Conservation (phyloP, 495 filamentous ascomycete genomes). For the Penicillium daleae region DNA sequence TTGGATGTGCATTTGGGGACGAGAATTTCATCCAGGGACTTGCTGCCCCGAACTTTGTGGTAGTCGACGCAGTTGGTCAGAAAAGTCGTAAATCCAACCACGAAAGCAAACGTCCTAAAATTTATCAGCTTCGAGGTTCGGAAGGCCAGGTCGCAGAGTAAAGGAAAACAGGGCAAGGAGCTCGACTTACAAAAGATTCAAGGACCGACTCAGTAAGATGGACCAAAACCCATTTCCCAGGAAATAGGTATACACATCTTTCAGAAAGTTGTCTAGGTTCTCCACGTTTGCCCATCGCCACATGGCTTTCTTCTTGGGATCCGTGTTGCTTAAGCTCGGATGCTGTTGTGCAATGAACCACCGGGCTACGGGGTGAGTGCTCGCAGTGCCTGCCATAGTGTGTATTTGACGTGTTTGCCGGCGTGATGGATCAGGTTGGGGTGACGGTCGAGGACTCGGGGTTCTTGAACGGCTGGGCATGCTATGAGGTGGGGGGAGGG, state of each 20-base stretch:
- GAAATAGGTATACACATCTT: conserved; percentile 91
- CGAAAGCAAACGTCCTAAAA: conserved; percentile 69
- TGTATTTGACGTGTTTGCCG: conserved; percentile 69
- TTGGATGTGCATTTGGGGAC: conserved; percentile 82
- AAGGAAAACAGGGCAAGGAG: neutral
- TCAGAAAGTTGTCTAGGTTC: conserved; percentile 88
- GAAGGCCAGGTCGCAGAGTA: conserved; percentile 3
- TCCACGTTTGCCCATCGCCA: conserved; percentile 95
- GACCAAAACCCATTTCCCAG: conserved; percentile 86
- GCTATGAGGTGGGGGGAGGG: conserved; percentile 41
- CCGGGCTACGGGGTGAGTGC: conserved; percentile 30
- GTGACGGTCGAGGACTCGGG: conserved; percentile 51
- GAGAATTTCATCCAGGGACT: conserved; percentile 74
- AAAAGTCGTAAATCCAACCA: conserved; percentile 83
- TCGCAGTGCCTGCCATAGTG: conserved; percentile 49
- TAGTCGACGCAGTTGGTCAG: conserved; percentile 89
- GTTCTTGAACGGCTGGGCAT: conserved; percentile 30
- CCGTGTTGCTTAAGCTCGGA: conserved; percentile 53
- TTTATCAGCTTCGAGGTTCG: conserved; percentile 4
- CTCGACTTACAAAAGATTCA: conserved; percentile 73
- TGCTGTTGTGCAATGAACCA: conserved; percentile 42
- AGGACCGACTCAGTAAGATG: conserved; percentile 69
- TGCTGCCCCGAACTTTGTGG: conserved; percentile 69
- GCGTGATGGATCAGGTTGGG: conserved; percentile 57
- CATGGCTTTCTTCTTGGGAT: conserved; percentile 82